These are phyloP conservation scores for Farysia itapuensis DNA, from an alignment of 1,284 basidiomycete species.

Conservation along the genomic window DNA sequence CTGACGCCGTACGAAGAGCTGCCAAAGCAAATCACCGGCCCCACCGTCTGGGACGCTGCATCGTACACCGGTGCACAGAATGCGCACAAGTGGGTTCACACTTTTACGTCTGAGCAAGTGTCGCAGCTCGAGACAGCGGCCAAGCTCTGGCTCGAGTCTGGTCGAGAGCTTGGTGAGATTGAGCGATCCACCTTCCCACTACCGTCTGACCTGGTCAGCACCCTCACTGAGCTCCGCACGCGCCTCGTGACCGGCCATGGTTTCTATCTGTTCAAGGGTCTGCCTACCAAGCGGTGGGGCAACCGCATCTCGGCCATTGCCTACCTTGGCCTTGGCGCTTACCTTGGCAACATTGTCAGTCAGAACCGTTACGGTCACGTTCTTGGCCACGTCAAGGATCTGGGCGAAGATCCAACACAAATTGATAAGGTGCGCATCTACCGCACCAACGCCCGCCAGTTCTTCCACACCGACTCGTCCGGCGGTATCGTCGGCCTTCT, in stretches of 20 bases:
- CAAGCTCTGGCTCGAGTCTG: constrained; percentile 39
- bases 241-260: constrained; percentile 52
- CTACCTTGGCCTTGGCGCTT: constrained; percentile 61
- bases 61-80: constrained; percentile 51
- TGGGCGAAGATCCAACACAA: constrained; percentile 62
- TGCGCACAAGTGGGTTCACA: constrained; percentile 38
- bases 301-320: constrained; percentile 60
- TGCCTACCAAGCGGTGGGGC: constrained; percentile 60
- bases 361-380: constrained; percentile 62
- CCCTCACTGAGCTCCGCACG: constrained; percentile 27
- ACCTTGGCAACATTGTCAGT: constrained; percentile 59
- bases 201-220: constrained; percentile 29
- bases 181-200: constrained; percentile 49
- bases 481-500: constrained; percentile 62
- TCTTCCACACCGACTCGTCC: constrained; percentile 60
- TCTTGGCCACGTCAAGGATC: constrained; percentile 62
- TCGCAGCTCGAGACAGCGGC: constrained; percentile 39
- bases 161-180: constrained; percentile 46
- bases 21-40: constrained; percentile 58
- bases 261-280: constrained; percentile 62
- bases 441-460: constrained; percentile 61
- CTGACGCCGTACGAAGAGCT: constrained; percentile 56
- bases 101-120: constrained; percentile 37
- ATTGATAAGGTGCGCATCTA: constrained; percentile 63
- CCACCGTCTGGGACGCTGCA: constrained; percentile 48